Base-by-base conservation (phyloP, 768 basidiomycete genomes). In the Calocybe gangraenosa region DNA sequence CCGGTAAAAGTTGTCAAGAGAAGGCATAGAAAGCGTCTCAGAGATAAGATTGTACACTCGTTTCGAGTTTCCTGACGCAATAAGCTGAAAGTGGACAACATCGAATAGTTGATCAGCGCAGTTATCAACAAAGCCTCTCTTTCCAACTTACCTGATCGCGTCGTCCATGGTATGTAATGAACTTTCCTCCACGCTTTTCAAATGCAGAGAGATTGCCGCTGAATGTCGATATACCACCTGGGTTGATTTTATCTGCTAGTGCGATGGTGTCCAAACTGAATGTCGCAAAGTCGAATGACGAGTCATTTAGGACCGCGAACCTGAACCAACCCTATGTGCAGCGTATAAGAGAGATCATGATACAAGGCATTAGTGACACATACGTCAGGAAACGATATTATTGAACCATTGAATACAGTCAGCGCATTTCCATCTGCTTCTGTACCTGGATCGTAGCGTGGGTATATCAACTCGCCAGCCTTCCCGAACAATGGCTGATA, bases 141-240 rank as follows among this genome's bases (percentile, higher is more conserved):
- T 28, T 28, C 11, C 7, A n/a, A 25, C 22, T 20, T 7, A 46
- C 47, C 40, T 49, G 19, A 37, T 53, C 51, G 37, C 47, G 47
- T 15, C 45, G 48, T 8, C 51, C 51, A 19, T 53, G 52, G 20
- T 44, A 53, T 13, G 52, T 47, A 15, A 53, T 23, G 32, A 53
- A 47, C 19, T 47, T 53, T 2, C 48, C 52, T 4, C 48, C 48
- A 7, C 45, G 44, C 13, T 41, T 37, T 19, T 46, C 19, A 32
- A 53, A 53, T 3, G 38, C 41, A 1, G 48, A 42, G 2, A 53
- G 30, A 28, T 49, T 33, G 18, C 48, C 47, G 21, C 15, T 44
- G 28, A 46, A 53, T 1, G 52, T 47, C 7, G 28, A 23, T 11
- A 49, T 49, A 17, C 45, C 42, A 17, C 45, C 47, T 28, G 40